These are phyloP conservation scores for Quercus parvula DNA, from an alignment of 306 rosid species.

Conservation along the genomic window DNA sequence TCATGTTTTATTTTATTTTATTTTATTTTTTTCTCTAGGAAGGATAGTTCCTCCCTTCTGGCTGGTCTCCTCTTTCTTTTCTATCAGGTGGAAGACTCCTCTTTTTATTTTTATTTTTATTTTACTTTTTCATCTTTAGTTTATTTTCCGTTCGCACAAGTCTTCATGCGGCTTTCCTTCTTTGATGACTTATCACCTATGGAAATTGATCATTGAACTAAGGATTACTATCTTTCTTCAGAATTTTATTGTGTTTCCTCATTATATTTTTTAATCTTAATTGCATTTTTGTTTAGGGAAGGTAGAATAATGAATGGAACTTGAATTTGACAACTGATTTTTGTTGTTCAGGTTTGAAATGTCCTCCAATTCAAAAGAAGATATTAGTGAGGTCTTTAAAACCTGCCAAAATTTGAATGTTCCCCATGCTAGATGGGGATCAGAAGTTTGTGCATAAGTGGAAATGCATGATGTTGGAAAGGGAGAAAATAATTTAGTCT, in stretches of 20 bases:
- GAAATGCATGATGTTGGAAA: conserved; percentile 34
- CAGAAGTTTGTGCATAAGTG: conserved; percentile 48
- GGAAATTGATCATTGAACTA: not conserved
- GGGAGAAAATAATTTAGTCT: conserved; percentile 36
- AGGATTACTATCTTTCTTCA: not conserved
- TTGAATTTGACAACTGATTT: not conserved
- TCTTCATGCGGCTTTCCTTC: no score
- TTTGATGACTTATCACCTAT: not conserved
- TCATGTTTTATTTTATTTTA: no score
- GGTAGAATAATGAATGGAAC: not conserved
- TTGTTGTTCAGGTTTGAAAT: conserved; percentile 30
- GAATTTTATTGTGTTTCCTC: not conserved
- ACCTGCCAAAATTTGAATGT: no score
- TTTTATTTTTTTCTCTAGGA: no score
- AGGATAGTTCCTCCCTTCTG: no score
- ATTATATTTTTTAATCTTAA: not conserved
- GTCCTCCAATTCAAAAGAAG: conserved; percentile 23
- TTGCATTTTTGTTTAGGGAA: not conserved
- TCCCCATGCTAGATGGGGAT: no score
- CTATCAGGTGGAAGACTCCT: no score
- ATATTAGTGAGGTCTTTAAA: not conserved
- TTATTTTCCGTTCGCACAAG: no score
- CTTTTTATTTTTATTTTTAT: no score
- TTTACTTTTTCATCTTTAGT: no score
- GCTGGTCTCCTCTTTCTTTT: no score